phyloP scores from a whole-genome alignment of 2,329 filamentous ascomycete genomes.

The Berkeleyomyces basicola region DNA sequence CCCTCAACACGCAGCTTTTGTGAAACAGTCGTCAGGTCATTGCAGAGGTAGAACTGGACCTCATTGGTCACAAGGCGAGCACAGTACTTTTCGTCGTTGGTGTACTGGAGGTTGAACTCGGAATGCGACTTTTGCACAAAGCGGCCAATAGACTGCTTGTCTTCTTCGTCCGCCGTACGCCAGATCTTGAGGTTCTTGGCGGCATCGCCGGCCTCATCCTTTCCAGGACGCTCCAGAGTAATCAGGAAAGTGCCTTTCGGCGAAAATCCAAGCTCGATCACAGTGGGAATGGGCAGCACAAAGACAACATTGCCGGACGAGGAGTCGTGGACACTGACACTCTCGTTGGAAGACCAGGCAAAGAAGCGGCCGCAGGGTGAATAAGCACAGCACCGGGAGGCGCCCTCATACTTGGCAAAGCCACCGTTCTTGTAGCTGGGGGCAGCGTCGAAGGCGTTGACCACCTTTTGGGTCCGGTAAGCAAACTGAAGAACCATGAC shows the following conservation, averaged over 20 bases:
- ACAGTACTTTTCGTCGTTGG: constrained; percentile 80
- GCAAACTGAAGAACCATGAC: constrained; percentile 96
- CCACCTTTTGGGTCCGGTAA: constrained; percentile 91
- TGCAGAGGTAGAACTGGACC: constrained; percentile 89
- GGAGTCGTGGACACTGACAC: constrained; percentile 72
- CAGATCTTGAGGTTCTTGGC: constrained; percentile 78
- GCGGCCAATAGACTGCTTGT: constrained; percentile 62
- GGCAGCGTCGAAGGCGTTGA: constrained; percentile 82
- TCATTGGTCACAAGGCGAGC: constrained; percentile 91
- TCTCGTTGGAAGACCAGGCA: constrained; percentile 80
- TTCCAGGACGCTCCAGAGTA: constrained; percentile 86
- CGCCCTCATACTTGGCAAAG: constrained; percentile 78
- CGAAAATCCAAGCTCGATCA: constrained; percentile 91
- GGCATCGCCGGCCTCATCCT: constrained; percentile 49
- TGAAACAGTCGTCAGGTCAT: constrained; percentile 74
- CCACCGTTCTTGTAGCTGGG: constrained; percentile 78
- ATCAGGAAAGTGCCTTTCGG: constrained; percentile 83
- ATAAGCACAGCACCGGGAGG: constrained; percentile 86
- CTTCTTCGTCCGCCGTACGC: constrained; percentile 56
- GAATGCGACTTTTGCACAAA: constrained; percentile 95
- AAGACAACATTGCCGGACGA: constrained; percentile 58
- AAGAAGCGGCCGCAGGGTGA: constrained; percentile 88
- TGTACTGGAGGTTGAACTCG: constrained; percentile 96
- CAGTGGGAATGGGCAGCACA: constrained; percentile 60
- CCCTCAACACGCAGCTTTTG: constrained; percentile 91